Evolutionary conservation across 2,329 filamentous ascomycete species (phyloP).

Genomic region (Neocucurbitaria cava): DNA sequence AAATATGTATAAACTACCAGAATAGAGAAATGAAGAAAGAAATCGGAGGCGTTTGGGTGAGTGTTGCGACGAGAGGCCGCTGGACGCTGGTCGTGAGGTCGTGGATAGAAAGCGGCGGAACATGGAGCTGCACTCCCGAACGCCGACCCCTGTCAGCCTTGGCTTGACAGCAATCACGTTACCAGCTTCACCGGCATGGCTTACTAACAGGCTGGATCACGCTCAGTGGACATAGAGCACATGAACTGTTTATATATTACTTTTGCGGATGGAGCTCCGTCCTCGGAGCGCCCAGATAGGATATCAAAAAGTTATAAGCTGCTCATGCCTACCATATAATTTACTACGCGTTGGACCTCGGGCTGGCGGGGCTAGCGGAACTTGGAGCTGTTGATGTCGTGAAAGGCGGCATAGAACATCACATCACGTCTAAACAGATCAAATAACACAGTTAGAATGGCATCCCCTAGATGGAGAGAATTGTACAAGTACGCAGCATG

Average conservation of each 20-base stretch:
- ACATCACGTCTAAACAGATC: background rate
- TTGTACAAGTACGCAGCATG: slow-evolving; percentile 44
- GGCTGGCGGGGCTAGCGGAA: slow-evolving; percentile 24
- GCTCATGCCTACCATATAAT: too few relatives aligned
- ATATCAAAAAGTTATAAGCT: too few relatives aligned
- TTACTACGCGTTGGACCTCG: slow-evolving; percentile 13
- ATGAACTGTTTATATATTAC: too few relatives aligned
- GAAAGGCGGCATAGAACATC: background rate
- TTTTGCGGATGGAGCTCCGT: background rate
- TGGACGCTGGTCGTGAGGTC: slow-evolving; percentile 22
- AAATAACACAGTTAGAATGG: slow-evolving; percentile 20
- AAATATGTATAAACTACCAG: slow-evolving; percentile 21
- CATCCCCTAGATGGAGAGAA: slow-evolving; percentile 37
- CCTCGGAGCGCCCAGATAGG: too few relatives aligned
- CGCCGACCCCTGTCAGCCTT: slow-evolving; percentile 14
- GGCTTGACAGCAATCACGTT: slow-evolving; percentile 23
- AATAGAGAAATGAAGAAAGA: slow-evolving; percentile 24
- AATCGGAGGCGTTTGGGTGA: slow-evolving; percentile 21
- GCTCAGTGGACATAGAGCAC: too few relatives aligned
- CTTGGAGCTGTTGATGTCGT: slow-evolving; percentile 1
- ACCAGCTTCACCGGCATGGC: background rate
- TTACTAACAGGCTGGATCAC: too few relatives aligned
- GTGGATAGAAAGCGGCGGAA: slow-evolving; percentile 35
- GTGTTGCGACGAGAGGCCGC: slow-evolving; percentile 28
- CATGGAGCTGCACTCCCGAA: slow-evolving; percentile 23